Conservation (phyloP, 495 filamentous ascomycete genomes). For the Aspergillus baeticus region DNA sequence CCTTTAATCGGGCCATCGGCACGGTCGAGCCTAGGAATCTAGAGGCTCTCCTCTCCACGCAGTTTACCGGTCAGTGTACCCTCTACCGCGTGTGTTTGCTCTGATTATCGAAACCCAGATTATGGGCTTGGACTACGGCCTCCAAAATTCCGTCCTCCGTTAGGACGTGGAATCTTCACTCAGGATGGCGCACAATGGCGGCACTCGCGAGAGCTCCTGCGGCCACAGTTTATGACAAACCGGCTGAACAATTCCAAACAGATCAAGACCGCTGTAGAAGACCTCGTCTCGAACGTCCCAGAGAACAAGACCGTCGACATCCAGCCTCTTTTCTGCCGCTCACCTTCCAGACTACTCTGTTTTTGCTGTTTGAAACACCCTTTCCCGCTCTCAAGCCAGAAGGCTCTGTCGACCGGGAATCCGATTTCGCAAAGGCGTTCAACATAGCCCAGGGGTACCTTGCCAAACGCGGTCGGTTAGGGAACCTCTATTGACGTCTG, state of each 20-base stretch:
- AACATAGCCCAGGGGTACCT: too few relatives aligned
- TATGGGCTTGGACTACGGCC: constrained; percentile 31
- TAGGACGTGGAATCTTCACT: constrained; percentile 56
- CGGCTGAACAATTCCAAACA: constrained; percentile 19
- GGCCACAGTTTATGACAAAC: constrained; percentile 38
- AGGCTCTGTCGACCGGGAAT: not conserved
- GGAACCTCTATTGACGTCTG: too few relatives aligned
- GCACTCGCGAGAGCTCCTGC: constrained; percentile 49
- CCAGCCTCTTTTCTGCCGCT: constrained; percentile 45
- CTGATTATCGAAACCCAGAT: constrained; percentile 14
- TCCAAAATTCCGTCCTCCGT: constrained; percentile 30
- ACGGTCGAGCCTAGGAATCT: constrained; percentile 41
- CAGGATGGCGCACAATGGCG: constrained; percentile 52
- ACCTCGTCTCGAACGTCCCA: constrained; percentile 14
- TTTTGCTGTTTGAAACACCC: constrained; percentile 46
- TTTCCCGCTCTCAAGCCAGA: constrained; percentile 28
- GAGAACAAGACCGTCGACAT: constrained; percentile 34
- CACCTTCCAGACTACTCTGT: constrained; percentile 45
- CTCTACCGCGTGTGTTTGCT: constrained; percentile 4
- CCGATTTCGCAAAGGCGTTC: not conserved
- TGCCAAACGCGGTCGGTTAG: too few relatives aligned
- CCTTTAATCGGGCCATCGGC: not conserved
- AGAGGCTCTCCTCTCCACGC: constrained; percentile 30
- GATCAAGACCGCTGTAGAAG: constrained; percentile 24
- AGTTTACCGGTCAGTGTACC: constrained; percentile 14